Evolutionary conservation across 2,329 filamentous ascomycete genomes (phyloP).

Genomic region (Massarina eburnea): DNA sequence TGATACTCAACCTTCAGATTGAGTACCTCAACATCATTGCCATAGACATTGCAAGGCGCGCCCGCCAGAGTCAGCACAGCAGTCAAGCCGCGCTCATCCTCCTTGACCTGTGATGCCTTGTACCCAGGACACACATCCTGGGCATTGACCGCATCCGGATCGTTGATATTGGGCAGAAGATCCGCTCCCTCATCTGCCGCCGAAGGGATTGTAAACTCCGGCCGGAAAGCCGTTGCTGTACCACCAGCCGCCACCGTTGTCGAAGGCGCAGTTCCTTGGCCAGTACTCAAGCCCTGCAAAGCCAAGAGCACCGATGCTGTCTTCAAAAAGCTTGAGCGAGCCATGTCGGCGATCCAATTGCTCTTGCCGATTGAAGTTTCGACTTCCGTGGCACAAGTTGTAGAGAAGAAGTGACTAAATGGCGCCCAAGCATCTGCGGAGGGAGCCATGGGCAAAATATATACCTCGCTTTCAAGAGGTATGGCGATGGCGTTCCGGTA

Average conservation of each 20-base stretch:
- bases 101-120: conserved; percentile 53
- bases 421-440: neutral
- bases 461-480: neutral
- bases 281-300: conserved; percentile 25
- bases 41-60: conserved; percentile 70
- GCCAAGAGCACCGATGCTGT: conserved; percentile 24
- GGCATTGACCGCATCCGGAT: conserved; percentile 3
- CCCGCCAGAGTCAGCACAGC: conserved; percentile 58
- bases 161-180: conserved; percentile 62
- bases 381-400: conserved; percentile 2
- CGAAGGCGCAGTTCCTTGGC: conserved; percentile 21
- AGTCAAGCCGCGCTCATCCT: conserved; percentile 51
- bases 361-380: neutral
- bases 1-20: conserved; percentile 70
- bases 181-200: conserved; percentile 36
- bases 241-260: conserved; percentile 27
- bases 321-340: conserved; percentile 25
- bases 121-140: conserved; percentile 50
- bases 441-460: neutral
- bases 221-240: conserved; percentile 32
- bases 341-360: conserved; percentile 19
- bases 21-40: conserved; percentile 69
- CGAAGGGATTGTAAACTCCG: conserved; percentile 42
- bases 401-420: neutral
- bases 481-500: neutral